Evolutionary conservation across 2,329 filamentous ascomycete genomes (phyloP).

Genomic region (Hypoxylon sp.): DNA sequence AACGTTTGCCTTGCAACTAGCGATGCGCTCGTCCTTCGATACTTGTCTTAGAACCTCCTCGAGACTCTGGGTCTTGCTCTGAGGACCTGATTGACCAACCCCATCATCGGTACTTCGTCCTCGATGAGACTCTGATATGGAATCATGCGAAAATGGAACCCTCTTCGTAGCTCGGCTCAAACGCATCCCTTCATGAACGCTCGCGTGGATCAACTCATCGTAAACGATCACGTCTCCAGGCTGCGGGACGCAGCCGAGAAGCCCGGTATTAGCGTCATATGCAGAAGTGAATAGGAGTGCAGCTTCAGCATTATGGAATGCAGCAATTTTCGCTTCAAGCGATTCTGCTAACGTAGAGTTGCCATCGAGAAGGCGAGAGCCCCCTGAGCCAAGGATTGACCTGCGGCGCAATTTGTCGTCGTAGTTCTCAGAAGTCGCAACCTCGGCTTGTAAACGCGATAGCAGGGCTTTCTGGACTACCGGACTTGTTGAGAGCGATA

Average conservation of each 20-base stretch:
- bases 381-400: constrained; percentile 62
- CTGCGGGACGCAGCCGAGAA: constrained; percentile 73
- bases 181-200: constrained; percentile 82
- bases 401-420: constrained; percentile 9
- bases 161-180: constrained; percentile 68
- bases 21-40: constrained; percentile 24
- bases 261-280: constrained; percentile 76
- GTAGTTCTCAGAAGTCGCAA: constrained; percentile 15
- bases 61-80: constrained; percentile 47
- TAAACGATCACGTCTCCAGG: constrained; percentile 75
- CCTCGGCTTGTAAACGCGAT: constrained; percentile 50
- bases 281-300: constrained; percentile 72
- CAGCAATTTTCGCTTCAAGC: constrained; percentile 64
- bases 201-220: constrained; percentile 84
- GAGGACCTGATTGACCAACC: constrained; percentile 48
- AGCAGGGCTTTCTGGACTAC: constrained; percentile 76
- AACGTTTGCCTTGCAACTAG: constrained; percentile 61
- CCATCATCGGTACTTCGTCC: not conserved
- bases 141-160: constrained; percentile 72
- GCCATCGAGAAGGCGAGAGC: constrained; percentile 68
- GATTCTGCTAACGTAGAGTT: constrained; percentile 62
- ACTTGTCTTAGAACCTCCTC: constrained; percentile 51
- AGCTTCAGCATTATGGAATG: constrained; percentile 63
- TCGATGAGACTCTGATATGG: constrained; percentile 51
- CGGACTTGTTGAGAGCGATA: constrained; percentile 75